Evolutionary conservation across 116 monocot genomes (phyloP), one percentile per base, ranked within the genome.

Genomic region (Cymodocea nodosa): DNA sequence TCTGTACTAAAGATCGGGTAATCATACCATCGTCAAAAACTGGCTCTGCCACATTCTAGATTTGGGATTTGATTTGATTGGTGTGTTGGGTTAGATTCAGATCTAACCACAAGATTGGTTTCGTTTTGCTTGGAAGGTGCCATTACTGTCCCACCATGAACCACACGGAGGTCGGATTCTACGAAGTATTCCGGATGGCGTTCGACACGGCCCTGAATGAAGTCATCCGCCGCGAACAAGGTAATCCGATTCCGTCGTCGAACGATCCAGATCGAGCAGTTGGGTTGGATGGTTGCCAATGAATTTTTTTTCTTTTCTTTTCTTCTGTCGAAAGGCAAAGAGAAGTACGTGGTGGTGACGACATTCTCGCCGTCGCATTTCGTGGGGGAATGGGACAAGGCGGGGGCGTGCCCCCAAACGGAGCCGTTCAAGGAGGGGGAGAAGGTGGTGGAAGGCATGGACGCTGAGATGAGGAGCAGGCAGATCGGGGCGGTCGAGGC

Each of bases 321-420:
- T 44, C 11, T 44, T 44, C 8, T 0, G 30, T 30, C 30, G 2
- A 44, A 44, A 44, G 44, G 44, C 69, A 25, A 44, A 51, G 15
- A 44, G 30, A 39, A 35, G 23, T 5, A 71, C n/a, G 94, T 77
- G 63, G 82, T 78, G 61, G 70, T 84, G 76, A 81, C 87, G 65
- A 90, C 90, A n/a, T 94, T 94, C 66, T 82, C 94, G 60, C 87
- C 89, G 48, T 74, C 90, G 52, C 94, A 94, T 59, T 94, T 94
- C 66, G 90, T 90, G 55, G 85, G 83, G 54, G 85, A 84, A 63
- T 87, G 87, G 87, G 83, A 90, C 24, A 81, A 85, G 68, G 76
- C 74, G 0, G 85, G 84, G 37, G 82, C 90, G 0, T 94, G 94
- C 51, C 70, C 68, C 37, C 84, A 69, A 82, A 83, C 35, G 63